Evolutionary conservation across 148 eudicot species (phyloP).

Genomic region (Salicornia ramosissima): DNA sequence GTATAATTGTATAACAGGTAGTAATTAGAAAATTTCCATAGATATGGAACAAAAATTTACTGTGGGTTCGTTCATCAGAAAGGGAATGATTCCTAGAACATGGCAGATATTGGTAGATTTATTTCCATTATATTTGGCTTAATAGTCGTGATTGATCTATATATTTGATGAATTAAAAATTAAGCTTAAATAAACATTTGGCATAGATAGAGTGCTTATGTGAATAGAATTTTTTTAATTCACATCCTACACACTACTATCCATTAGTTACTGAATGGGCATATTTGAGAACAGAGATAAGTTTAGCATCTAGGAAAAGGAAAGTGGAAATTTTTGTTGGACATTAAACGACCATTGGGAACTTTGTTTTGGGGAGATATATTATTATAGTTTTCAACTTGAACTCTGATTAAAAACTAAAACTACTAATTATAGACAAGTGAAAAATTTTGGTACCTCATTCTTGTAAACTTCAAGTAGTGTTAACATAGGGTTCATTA

Average conservation of each 20-base stretch:
- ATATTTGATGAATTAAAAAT: too few relatives aligned
- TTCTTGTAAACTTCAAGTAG: conserved; percentile 81
- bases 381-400: neutral
- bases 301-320: neutral
- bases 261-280: neutral
- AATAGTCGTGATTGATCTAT: too few relatives aligned
- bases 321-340: neutral
- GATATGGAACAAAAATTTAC: too few relatives aligned
- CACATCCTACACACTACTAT: neutral
- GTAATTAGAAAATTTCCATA: too few relatives aligned
- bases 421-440: neutral
- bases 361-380: neutral
- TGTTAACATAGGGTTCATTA: conserved; percentile 59
- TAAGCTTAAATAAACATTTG: too few relatives aligned
- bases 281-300: neutral
- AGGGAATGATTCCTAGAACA: too few relatives aligned
- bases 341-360: neutral
- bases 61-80: too few relatives aligned
- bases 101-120: too few relatives aligned
- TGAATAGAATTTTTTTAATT: neutral
- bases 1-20: too few relatives aligned
- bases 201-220: neutral
- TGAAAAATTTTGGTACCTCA: conserved; percentile 50
- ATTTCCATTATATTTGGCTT: too few relatives aligned
- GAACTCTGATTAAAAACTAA: neutral